Evolutionary conservation across 345 rosid genomes (phyloP), one percentile per base, ranked within the genome.

Genomic region (Abelmoschus esculentus): DNA sequence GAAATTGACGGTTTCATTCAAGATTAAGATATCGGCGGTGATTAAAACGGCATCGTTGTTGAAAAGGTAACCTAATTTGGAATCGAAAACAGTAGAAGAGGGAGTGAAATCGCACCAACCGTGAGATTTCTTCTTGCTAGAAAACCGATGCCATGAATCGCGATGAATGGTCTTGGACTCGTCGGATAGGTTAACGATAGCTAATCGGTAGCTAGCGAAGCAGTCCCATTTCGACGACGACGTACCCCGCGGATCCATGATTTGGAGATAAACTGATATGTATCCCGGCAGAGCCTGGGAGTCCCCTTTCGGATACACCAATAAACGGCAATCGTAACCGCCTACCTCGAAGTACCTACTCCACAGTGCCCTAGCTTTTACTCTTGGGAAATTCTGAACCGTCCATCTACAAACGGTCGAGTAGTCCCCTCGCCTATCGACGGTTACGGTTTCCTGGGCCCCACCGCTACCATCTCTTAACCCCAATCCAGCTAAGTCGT

Each of bases 21-120:
- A 78, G 28, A 95, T 89, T 69, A 95, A 78, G 13, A 95, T 95
- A 86, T 95, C 97, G 7, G 98, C 98, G 0, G 97, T 89, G n/a
- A 95, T 85, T 32, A 89, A 81, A 66, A 95, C 82, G 0, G 93
- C 86, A 66, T 92, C 98, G 22, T 83, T 87, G 58, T 80, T 87
- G 11, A 78, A 85, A 71, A 95, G 70, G 75, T 80, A 92, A 50
- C 99, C 99, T 82, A 83, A 75, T 85, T 86, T 91, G 52, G 98
- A 78, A 84, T 95, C 99, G 36, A 90, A 85, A 61, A 95, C 78
- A 11, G 92, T 85, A 5, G 98, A 84, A 28, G 87, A 85, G 61
- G 96, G 91, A 3, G 98, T 86, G 81, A 95, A 95, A 83, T 95
- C 98, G 74, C 99, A 95, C 99, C 98, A 95, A 5, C 99, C 99